phyloP scores from a whole-genome alignment of 2,329 filamentous ascomycete species.

The Monilinia laxa region DNA sequence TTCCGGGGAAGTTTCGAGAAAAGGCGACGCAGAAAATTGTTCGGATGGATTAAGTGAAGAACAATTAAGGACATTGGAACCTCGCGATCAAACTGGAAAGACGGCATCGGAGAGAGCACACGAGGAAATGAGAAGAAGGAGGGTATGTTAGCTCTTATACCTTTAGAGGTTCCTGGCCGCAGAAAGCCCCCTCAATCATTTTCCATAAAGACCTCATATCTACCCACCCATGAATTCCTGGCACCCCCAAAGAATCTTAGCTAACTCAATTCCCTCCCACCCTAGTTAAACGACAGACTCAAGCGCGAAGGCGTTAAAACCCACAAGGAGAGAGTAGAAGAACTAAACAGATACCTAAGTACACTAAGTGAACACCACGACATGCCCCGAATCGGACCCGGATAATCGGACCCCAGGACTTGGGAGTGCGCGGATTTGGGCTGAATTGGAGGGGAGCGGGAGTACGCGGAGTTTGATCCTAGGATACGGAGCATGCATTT shows the following conservation, averaged over 20 bases:
- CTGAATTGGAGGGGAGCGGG: not conserved
- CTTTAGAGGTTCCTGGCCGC: not conserved
- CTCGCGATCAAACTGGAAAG: constrained; percentile 52
- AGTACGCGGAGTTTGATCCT: not conserved
- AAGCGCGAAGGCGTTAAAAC: constrained; percentile 84
- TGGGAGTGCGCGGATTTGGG: not conserved
- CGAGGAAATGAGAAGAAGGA: constrained; percentile 77
- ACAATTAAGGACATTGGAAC: constrained; percentile 36
- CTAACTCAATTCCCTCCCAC: constrained; percentile 13
- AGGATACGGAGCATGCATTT: not conserved
- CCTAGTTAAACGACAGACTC: constrained; percentile 75
- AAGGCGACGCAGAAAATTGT: not conserved
- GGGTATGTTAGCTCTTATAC: constrained; percentile 53
- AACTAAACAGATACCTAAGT: constrained; percentile 90
- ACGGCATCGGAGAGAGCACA: constrained; percentile 81
- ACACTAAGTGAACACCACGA: constrained; percentile 96
- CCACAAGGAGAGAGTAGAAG: constrained; percentile 94
- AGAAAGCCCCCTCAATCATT: too few relatives aligned
- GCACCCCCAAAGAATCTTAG: not conserved
- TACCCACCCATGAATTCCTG: not conserved
- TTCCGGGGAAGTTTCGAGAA: constrained; percentile 4
- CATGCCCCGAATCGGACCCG: constrained; percentile 67
- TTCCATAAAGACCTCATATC: not conserved
- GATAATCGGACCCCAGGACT: constrained; percentile 44
- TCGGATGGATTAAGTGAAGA: constrained; percentile 26